A percentile compares a stretch with the other conserved stretches of the same genome.
Conservation (phyloP, 2,329 filamentous ascomycete species). For the Pyricularia sp. region DNA sequence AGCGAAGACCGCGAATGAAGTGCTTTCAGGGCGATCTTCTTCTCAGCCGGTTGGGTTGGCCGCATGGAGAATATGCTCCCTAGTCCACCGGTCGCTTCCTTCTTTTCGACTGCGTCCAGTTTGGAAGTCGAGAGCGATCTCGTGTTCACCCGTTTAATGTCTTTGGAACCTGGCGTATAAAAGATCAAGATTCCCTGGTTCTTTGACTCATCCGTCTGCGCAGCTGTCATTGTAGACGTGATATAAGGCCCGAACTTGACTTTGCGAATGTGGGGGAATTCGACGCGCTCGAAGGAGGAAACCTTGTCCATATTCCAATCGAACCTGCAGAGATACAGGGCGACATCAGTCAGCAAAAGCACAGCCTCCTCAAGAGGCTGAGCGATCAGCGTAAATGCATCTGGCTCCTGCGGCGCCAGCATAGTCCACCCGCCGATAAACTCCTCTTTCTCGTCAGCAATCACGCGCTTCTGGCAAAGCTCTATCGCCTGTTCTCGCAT, state of each 20-base stretch:
- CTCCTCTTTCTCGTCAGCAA: constrained; percentile 75
- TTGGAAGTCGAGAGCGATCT: constrained; percentile 57
- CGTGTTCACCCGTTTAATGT: constrained; percentile 75
- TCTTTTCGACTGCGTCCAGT: constrained; percentile 8
- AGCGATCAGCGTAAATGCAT: constrained; percentile 48
- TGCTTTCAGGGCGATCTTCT: constrained; percentile 45
- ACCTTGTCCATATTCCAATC: constrained; percentile 96
- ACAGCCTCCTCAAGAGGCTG: constrained; percentile 82
- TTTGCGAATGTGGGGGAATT: constrained; percentile 60
- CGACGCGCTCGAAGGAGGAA: constrained; percentile 79
- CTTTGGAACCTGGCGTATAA: constrained; percentile 63
- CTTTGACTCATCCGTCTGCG: constrained; percentile 65
- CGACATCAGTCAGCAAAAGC: constrained; percentile 73
- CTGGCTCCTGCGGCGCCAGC: constrained; percentile 62
- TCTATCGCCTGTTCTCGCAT: constrained; percentile 87
- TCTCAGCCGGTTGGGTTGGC: constrained; percentile 20
- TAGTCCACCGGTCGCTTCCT: constrained; percentile 17
- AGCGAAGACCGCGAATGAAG: constrained; percentile 43
- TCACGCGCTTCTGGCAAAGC: constrained; percentile 75
- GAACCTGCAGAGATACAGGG: constrained; percentile 82
- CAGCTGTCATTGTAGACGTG: constrained; percentile 71
- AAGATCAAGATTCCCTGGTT: constrained; percentile 79
- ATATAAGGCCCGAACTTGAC: constrained; percentile 83
- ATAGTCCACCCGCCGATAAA: constrained; percentile 86
- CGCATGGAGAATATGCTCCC: constrained; percentile 32